phyloP scores from a whole-genome alignment of 2,329 filamentous ascomycete species.

The Xylariomycetidae sp. region DNA sequence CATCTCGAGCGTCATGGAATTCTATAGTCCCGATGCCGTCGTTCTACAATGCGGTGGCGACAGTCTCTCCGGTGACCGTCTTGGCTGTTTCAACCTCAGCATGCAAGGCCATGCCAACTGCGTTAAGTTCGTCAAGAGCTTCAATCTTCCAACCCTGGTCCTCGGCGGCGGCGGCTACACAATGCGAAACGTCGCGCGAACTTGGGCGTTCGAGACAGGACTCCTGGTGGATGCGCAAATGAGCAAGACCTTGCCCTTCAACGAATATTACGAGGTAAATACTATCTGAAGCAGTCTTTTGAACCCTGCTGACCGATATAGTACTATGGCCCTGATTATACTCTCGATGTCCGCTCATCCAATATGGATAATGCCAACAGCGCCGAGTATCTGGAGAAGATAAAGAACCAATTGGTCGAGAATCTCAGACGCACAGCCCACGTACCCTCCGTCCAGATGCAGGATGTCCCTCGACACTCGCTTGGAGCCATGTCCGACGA shows the following conservation, averaged over 20 bases:
- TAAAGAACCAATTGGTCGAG: conserved; percentile 76
- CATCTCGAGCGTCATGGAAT: conserved; percentile 79
- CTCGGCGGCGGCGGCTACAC: conserved; percentile 96
- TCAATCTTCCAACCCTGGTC: conserved; percentile 80
- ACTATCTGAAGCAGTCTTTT: too few relatives aligned
- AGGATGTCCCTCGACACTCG: conserved; percentile 63
- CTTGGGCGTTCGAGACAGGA: conserved; percentile 96
- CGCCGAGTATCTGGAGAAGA: conserved; percentile 72
- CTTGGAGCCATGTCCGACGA: conserved; percentile 61
- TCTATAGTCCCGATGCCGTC: conserved; percentile 85
- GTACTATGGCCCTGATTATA: conserved; percentile 89
- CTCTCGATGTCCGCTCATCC: conserved; percentile 81
- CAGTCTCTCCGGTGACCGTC: conserved; percentile 85
- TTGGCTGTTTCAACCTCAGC: conserved; percentile 96
- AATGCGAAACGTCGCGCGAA: conserved; percentile 91
- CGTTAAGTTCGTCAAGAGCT: conserved; percentile 84
- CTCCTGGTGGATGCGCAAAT: conserved; percentile 80
- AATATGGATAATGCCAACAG: conserved; percentile 92
- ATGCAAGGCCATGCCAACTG: conserved; percentile 95
- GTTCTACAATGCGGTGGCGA: conserved; percentile 96
- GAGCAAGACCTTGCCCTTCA: conserved; percentile 80
- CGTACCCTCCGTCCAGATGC: conserved; percentile 87
- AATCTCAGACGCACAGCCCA: conserved; percentile 83
- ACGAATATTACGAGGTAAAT: conserved; percentile 82
- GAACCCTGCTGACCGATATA: too few relatives aligned